Base-by-base conservation (phyloP, 495 filamentous ascomycete genomes). In the Antarctomyces pellizariae region DNA sequence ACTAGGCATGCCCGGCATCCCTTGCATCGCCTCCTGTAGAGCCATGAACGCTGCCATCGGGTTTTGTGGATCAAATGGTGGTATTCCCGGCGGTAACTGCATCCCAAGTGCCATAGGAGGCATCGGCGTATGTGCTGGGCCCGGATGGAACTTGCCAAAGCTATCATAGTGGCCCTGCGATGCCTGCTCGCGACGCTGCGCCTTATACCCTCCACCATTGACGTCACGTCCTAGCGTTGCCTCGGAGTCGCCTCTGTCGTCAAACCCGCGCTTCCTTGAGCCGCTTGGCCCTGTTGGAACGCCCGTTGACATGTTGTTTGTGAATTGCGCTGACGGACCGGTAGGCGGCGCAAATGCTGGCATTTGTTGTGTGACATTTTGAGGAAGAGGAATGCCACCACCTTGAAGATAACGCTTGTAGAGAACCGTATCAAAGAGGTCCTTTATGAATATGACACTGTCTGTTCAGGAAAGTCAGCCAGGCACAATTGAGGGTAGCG, bases 381-480 rank as follows among this genome's bases (percentile, higher is more conserved):
- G n/a, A n/a, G 17, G 40, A 27, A 22, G 41, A 36, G 54, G 46
- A 27, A 50, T 48, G 13, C 47, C 45, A 37, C 65, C 52, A 32
- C 57, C 54, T 18, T 72, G 56, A 13, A 68, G 42, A 48, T 71
- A 68, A 21, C 58, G 53, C 37, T 66, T 66, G 38, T 64, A 69
- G 7, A 62, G 52, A 26, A 83, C 62, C 6, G 71, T 71, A 11
- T 62, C 46, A 43, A 97, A 80, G 20, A 90, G 63, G 39, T 91
- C 84, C 30, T 75, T 55, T n/a, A 93, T 75, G 35, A 97, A 93
- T 2, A 55, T 43, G 1, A 45, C 38, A 2, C 78, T 71, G 41
- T 86, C 80, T 76, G 34, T 7, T n/a, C n/a, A 33, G 19, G 15
- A 22, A 24, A 15, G 9, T n/a, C 27, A 6, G 13, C 14, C 22